Evolutionary conservation across 306 rosid genomes (phyloP).

Genomic region (Vicia villosa): DNA sequence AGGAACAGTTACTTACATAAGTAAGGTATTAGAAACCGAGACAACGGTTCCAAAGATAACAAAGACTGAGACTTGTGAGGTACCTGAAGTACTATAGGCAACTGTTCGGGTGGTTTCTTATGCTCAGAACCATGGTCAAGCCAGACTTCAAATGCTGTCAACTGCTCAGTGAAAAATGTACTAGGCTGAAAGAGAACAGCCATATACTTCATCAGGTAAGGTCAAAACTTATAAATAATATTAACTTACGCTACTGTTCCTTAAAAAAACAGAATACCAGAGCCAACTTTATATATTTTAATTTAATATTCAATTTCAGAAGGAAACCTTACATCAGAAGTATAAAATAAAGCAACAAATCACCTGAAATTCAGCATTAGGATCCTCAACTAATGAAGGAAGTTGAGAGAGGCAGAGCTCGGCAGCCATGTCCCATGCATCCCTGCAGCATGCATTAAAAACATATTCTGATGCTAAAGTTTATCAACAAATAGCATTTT

Average conservation of each 20-base stretch:
- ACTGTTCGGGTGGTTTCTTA: conserved; percentile 99
- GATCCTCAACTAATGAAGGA: conserved; percentile 83
- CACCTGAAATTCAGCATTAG: conserved; percentile 88
- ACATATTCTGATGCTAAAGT: conserved; percentile 30
- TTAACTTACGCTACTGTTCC: not conserved
- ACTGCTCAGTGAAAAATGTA: conserved; percentile 94
- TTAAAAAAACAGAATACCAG: not conserved
- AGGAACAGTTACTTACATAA: conserved; percentile 33
- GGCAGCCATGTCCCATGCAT: conserved; percentile 99
- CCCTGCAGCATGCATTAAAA: conserved; percentile 64
- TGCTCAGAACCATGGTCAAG: conserved; percentile 97
- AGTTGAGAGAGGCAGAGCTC: conserved; percentile 99
- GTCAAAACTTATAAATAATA: conserved; percentile 20
- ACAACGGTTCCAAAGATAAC: conserved; percentile 35
- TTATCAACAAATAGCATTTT: conserved; percentile 16
- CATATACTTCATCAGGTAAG: conserved; percentile 23
- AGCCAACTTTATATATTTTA: conserved; percentile 4
- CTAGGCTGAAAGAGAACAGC: conserved; percentile 65
- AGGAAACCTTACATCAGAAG: conserved; percentile 16
- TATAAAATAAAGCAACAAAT: conserved; percentile 12
- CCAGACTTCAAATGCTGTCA: conserved; percentile 99
- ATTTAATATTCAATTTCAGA: conserved; percentile 24
- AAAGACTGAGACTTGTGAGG: conserved; percentile 26
- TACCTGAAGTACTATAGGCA: conserved; percentile 99
- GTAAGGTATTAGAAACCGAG: conserved; percentile 33